Evolutionary conservation across 352 stramenopile genomes (phyloP).

Genomic region (Phytophthora gonapodyides): DNA sequence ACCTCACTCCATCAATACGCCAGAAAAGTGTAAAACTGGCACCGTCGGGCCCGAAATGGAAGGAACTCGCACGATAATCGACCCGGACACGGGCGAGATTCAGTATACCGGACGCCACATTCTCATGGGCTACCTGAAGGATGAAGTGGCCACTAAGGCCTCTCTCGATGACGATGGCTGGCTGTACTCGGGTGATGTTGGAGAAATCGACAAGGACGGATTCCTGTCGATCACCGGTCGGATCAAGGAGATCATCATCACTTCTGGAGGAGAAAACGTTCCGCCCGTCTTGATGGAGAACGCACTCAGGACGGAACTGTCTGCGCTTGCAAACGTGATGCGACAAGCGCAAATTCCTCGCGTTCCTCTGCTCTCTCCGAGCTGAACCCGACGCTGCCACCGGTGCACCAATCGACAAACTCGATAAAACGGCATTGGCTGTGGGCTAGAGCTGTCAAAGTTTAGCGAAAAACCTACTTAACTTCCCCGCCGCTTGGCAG

Average conservation of each 20-base stretch:
- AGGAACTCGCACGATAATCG: slow-evolving; percentile 55
- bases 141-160: slow-evolving; percentile 53
- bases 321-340: slow-evolving; percentile 86
- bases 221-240: slow-evolving; percentile 93
- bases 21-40: slow-evolving; percentile 87
- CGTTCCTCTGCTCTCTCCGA: slow-evolving; percentile 84
- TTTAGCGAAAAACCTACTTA: no score
- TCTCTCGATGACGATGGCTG: slow-evolving; percentile 85
- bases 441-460: no score
- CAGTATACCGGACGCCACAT: slow-evolving; percentile 71
- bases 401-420: slow-evolving; percentile 59
- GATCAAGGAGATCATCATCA: slow-evolving; percentile 96
- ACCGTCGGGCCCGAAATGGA: slow-evolving; percentile 70
- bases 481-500: no score
- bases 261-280: slow-evolving; percentile 92
- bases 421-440: slow-evolving; percentile 75
- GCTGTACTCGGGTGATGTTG: slow-evolving; percentile 92
- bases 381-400: slow-evolving; percentile 61
- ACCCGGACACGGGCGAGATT: slow-evolving; percentile 53
- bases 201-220: slow-evolving; percentile 78
- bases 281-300: slow-evolving; percentile 89
- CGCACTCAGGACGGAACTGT: slow-evolving; percentile 81
- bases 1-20: slow-evolving; percentile 71
- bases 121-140: slow-evolving; percentile 78
- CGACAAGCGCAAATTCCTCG: slow-evolving; percentile 91